Conservation (phyloP, 164 flowering plant species). For the Piper betle region DNA sequence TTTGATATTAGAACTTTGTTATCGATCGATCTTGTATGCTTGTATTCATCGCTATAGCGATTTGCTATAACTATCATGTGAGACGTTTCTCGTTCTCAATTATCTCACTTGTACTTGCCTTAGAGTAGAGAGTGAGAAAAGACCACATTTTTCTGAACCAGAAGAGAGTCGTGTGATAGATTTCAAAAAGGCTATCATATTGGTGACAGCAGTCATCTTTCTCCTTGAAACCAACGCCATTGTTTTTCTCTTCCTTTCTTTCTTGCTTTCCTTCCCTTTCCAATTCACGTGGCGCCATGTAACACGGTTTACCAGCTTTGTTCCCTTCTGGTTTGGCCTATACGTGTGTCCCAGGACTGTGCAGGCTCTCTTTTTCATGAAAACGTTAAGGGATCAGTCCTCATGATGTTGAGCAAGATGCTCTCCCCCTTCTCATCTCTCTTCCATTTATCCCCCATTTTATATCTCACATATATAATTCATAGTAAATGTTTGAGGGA, state of each 20-base stretch:
- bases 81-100: too few relatives aligned
- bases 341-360: slow-evolving; percentile 21
- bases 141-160: too few relatives aligned
- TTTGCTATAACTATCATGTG: too few relatives aligned
- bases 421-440: slow-evolving; percentile 4
- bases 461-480: background rate
- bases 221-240: slow-evolving; percentile 24
- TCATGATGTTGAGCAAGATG: background rate
- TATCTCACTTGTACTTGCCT: too few relatives aligned
- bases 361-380: slow-evolving; percentile 20
- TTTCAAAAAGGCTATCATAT: too few relatives aligned
- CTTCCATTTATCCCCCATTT: too few relatives aligned
- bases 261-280: slow-evolving; percentile 11
- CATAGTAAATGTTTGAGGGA: background rate
- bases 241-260: background rate
- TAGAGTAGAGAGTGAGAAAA: too few relatives aligned
- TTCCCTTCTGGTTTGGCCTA: slow-evolving; percentile 48
- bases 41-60: too few relatives aligned
- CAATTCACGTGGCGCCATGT: slow-evolving; percentile 50
- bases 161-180: too few relatives aligned
- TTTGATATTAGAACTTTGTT: too few relatives aligned
- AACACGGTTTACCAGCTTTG: slow-evolving; percentile 24
- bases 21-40: too few relatives aligned
- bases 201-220: slow-evolving; percentile 7
- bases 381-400: slow-evolving; percentile 5